Evolutionary conservation across 2,329 filamentous ascomycete species (phyloP).

Genomic region (Fusarium sp.): DNA sequence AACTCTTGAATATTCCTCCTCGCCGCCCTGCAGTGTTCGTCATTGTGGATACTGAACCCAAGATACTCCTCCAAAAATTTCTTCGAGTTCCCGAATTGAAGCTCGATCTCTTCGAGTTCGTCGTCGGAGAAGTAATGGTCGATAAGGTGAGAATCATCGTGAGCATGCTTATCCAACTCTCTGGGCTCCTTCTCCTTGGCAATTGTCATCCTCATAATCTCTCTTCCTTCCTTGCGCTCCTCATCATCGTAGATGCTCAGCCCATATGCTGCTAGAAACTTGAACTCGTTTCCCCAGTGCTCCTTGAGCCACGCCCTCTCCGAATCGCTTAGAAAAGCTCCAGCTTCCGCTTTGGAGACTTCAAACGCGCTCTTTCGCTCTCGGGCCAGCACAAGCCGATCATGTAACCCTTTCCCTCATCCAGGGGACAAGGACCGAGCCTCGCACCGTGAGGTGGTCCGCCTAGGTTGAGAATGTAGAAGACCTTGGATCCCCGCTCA

Average conservation of each 20-base stretch:
- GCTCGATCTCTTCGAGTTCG: too few species aligned
- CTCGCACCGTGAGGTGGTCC: constrained; percentile 2
- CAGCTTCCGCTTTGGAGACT: neutral
- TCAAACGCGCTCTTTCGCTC: neutral
- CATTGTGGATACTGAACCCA: too few species aligned
- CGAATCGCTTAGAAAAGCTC: neutral
- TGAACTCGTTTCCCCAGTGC: neutral
- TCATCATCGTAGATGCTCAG: neutral
- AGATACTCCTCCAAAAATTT: too few species aligned
- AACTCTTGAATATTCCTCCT: too few species aligned
- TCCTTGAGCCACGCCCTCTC: neutral
- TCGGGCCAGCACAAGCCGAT: neutral
- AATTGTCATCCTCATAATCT: neutral
- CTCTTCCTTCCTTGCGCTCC: neutral
- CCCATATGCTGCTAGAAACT: neutral
- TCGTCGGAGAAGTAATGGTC: too few species aligned
- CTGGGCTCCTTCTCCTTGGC: neutral
- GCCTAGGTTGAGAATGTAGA: neutral
- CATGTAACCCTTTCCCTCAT: neutral
- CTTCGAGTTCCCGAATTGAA: too few species aligned
- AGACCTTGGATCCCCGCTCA: neutral
- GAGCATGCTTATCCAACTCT: too few species aligned
- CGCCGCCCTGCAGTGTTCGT: too few species aligned
- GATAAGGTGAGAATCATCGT: too few species aligned
- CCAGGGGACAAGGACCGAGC: neutral